These are phyloP conservation scores for Metarhizium humberi DNA, from an alignment of 2,329 filamentous ascomycete species.

Conservation along the genomic window DNA sequence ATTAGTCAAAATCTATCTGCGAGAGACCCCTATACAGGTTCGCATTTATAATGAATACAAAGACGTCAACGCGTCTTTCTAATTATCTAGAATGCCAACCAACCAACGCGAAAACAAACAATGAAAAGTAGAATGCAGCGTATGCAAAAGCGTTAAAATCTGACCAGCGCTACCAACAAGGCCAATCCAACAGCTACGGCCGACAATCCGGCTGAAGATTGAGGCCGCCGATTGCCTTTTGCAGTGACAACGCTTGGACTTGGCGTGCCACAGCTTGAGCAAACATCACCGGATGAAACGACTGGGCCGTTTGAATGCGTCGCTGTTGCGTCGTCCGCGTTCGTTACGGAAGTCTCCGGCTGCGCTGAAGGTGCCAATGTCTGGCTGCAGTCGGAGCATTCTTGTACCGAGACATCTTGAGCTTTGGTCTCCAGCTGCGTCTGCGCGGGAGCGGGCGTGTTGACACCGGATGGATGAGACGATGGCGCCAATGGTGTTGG, in stretches of 20 bases:
- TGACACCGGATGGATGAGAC: too few species aligned
- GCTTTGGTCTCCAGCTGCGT: too few species aligned
- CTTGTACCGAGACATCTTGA: too few species aligned
- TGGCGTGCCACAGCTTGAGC: neutral
- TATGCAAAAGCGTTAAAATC: neutral
- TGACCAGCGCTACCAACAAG: neutral
- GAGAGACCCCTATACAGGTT: too few species aligned
- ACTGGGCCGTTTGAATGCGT: neutral
- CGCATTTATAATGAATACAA: too few species aligned
- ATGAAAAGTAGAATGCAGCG: neutral
- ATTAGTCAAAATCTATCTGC: too few species aligned
- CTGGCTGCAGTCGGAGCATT: constrained; percentile 9
- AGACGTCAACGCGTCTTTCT: too few species aligned
- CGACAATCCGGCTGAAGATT: neutral
- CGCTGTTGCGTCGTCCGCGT: neutral
- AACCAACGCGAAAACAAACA: neutral
- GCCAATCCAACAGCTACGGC: neutral
- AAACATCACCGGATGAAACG: neutral
- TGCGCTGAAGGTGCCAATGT: neutral
- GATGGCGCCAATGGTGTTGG: too few species aligned
- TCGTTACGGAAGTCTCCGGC: neutral
- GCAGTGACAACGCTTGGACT: neutral
- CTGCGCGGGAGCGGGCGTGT: too few species aligned
- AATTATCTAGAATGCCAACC: too few species aligned
- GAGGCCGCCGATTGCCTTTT: neutral